Evolutionary conservation across 2,329 filamentous ascomycete genomes (phyloP), one percentile per base, ranked within the genome.

Genomic region (Nakataea oryzae): DNA sequence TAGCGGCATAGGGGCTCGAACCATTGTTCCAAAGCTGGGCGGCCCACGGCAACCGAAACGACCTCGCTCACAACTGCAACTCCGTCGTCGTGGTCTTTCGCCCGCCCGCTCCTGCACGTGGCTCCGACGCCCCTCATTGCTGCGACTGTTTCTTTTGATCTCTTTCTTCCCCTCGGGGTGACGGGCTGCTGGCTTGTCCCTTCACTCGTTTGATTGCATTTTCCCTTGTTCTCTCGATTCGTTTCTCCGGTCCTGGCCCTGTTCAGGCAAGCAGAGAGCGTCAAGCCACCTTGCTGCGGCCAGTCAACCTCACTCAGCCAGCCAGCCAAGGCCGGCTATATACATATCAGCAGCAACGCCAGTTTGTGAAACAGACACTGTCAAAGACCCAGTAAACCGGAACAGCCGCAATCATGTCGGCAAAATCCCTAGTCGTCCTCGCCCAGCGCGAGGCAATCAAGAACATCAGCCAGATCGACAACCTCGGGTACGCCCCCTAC

Each of bases 401-500:
- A 27, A 14, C 26, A 63, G 61, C 61, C 41, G 60, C 79, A 58
- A 78, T 81, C 9, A 73, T 84, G 64, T 80, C 81, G 67, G 78
- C 78, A 5, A 71, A 73, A 50, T 61, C 59, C 21, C 59, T 61
- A 26, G 59, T 61, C 24, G 21, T 34, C 28, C 50, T 61, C 50
- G 47, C 41, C 50, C 27, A 30, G 29, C 29, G 34, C n/a, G 76
- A 78, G 32, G 83, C 81, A 68, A 71, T 85, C 58, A 80, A 79
- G 65, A 81, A 86, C 67, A 75, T 85, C 64, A 73, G 75, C 61
- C 70, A 77, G 62, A 80, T 97, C 62, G 80, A 80, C 57, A 86
- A 90, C 72, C 79, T 97, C 57, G 90, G 90, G 66, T 82, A 86
- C 62, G 77, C 93, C 54, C 85, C 87, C 3, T 91, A 88, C 74